Evolutionary conservation across 345 rosid genomes (phyloP), one percentile per base, ranked within the genome.

Genomic region (Populus ilicifolia): DNA sequence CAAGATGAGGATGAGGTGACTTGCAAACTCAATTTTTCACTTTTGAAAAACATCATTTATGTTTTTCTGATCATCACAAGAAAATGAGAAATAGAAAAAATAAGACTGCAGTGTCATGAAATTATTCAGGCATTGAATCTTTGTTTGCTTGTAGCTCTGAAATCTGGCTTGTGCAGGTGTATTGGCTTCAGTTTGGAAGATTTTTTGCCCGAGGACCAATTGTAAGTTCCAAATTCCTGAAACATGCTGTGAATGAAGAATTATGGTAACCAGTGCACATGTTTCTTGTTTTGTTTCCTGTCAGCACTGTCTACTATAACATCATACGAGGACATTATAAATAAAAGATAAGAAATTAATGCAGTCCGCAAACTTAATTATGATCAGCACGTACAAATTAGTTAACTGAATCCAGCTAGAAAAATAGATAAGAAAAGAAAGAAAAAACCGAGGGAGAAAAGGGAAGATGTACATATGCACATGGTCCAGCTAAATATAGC

Each of bases 101-200:
- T 13, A 71, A 77, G 41, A 8, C 36, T 27, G 74, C 14, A 29
- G n/a, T 56, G 5, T 17, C 52, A 6, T 18, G 11, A 41, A 46
- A 23, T 52, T 41, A 4, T 36, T 44, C 33, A 70, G 65, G 46
- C 17, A 11, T 68, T 27, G 54, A 65, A 27, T 73, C 67, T 73
- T 48, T 23, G 33, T 70, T 63, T 71, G 38, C 46, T 72, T 48
- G 30, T 33, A 30, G 14, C 1, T 21, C 29, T 76, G 80, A 64
- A 44, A 2, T 43, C 23, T 79, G 77, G 25, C 65, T 38, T 67
- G 69, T 75, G 72, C 91, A 94, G 98, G 97, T 94, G 20, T 92
- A 94, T 79, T 92, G 98, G 97, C 97, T 94, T 82, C 98, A 95
- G 75, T 95, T 95, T 79, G 99, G 99, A 89, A 90, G 99, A 93